Percentiles rank a stretch among this genome's conserved stretches.
Conservation (phyloP, 2,329 filamentous ascomycete genomes). For the Paracorniculantispora psalliotae region DNA sequence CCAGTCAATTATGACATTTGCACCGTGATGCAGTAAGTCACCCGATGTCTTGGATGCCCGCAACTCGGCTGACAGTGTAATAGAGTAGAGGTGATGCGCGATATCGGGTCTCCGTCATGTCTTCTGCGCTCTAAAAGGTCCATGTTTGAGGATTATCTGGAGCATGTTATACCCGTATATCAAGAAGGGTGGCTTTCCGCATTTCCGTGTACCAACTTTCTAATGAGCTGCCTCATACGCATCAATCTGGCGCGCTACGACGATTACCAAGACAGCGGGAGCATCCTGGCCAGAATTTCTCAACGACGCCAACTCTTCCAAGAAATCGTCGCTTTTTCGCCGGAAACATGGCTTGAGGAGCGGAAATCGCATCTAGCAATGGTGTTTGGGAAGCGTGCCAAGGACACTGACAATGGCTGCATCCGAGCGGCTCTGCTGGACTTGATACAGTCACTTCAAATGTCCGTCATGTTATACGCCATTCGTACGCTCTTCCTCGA, state of each 20-base stretch:
- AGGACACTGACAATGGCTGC: neutral
- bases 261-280: neutral
- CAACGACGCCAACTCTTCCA: neutral
- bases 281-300: neutral
- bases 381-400: neutral
- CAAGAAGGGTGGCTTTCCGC: neutral
- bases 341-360: neutral
- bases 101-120: constrained; percentile 2
- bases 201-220: neutral
- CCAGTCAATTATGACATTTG: constrained; percentile 4
- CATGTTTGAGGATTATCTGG: neutral
- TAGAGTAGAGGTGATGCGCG: constrained; percentile 8
- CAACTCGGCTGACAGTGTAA: neutral
- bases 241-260: constrained; percentile 6
- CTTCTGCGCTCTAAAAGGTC: neutral
- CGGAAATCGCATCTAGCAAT: neutral
- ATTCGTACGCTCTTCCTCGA: constrained; percentile 15
- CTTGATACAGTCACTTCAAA: constrained; percentile 8
- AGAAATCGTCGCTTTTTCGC: neutral
- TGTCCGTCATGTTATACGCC: constrained; percentile 10
- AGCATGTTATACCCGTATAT: neutral
- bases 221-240: constrained; percentile 6
- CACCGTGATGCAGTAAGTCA: constrained; percentile 11
- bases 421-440: neutral
- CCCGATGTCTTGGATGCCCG: no score